Evolutionary conservation across 208 protist species (phyloP).

Genomic region (Leishmania amazonensis): DNA sequence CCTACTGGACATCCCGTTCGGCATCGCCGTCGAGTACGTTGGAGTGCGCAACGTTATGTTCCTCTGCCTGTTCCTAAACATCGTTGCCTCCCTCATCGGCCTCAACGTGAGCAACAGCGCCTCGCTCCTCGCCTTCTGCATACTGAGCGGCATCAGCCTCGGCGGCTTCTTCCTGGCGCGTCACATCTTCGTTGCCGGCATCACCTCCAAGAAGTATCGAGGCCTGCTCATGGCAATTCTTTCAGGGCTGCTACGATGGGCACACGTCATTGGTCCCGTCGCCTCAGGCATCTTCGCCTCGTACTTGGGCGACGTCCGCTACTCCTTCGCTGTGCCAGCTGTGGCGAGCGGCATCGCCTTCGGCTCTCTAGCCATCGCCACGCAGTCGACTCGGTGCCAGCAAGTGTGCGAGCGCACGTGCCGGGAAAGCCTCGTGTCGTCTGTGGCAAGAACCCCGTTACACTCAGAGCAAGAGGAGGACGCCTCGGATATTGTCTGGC

Average conservation of each 20-base stretch:
- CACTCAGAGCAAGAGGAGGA: conserved; percentile 13
- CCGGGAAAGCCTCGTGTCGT: conserved; percentile 14
- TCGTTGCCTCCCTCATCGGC: conserved; percentile 37
- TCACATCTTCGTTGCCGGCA: conserved; percentile 77
- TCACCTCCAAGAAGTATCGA: conserved; percentile 71
- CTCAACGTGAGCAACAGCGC: conserved; percentile 22
- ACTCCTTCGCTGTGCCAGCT: conserved; percentile 67
- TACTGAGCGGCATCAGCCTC: conserved; percentile 67
- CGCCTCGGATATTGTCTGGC: too few relatives aligned
- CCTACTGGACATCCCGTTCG: conserved; percentile 66
- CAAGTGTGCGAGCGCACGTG: conserved; percentile 26
- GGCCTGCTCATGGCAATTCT: conserved; percentile 80
- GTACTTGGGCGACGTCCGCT: conserved; percentile 37
- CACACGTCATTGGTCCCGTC: conserved; percentile 75
- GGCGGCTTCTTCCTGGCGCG: conserved; percentile 82
- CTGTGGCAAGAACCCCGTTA: conserved; percentile 3
- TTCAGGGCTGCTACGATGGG: conserved; percentile 72
- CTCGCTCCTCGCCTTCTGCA: conserved; percentile 50
- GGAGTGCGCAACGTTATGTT: conserved; percentile 72
- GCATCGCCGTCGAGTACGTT: conserved; percentile 66
- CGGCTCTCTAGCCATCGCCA: conserved; percentile 31
- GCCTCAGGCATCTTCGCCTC: conserved; percentile 52
- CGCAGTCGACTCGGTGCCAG: conserved; percentile 20
- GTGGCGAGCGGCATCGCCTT: conserved; percentile 36
- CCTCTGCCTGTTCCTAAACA: conserved; percentile 49